Evolutionary conservation across 2,329 filamentous ascomycete genomes (phyloP), one percentile per base, ranked within the genome.

Genomic region (Zopfia rhizophila): DNA sequence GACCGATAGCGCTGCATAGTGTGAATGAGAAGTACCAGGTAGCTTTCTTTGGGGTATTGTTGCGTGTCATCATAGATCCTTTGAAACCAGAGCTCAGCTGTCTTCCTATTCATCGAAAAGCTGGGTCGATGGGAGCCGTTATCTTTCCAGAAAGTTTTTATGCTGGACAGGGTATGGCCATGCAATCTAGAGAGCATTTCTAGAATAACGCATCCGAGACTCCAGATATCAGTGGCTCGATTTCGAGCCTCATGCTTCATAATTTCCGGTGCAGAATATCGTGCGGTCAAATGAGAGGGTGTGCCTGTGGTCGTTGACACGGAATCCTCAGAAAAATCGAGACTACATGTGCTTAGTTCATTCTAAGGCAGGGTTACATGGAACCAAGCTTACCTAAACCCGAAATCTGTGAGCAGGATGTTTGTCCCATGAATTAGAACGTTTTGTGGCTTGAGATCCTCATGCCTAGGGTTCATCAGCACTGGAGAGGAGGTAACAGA

Each of bases 191-290:
- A 57, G 3, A 57, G 12, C 18, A 59, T 59, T 11, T 61, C 58
- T 5, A 38, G 8, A 7, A 59, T 28, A 1, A 61, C 33, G 31
- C 53, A 57, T 3, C 58, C 58, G 5, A 61, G 36, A 8, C 45
- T 38, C 40, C 40, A 59, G n/a, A 59, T 48, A 23, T 59, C 55
- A 4, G 49, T 57, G 12, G 48, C 33, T 16, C 58, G 23, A 28
- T 51, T 60, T 11, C 58, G 51, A 4, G 44, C 30, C 7, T 45
- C 38, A 10, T 49, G 42, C 4, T 51, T 33, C 0, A 56, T 43
- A 1, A 53, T 45, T 35, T 60, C 54, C 12, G 56, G 56, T 10
- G 58, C 50, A 7, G 56, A 52, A 27, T 61, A 61, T 10, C 54
- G 32, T 5, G 46, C 28, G 4, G 54, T 48, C 33, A 49, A 49